A percentile compares a stretch with the other conserved stretches of the same genome.
phyloP scores from a whole-genome alignment of 257 asterid species.

The Catharanthus roseus region DNA sequence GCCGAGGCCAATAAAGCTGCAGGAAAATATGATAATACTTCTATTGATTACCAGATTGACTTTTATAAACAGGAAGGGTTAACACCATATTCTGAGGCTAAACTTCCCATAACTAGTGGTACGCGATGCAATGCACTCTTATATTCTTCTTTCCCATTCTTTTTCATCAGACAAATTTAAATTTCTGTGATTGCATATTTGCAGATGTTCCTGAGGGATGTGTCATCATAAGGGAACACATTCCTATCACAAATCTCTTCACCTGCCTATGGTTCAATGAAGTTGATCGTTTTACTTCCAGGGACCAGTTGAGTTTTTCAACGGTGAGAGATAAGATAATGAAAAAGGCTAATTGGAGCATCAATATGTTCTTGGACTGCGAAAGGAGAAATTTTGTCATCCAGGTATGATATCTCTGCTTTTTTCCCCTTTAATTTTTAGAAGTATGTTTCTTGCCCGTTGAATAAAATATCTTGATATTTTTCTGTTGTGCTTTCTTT shows the following conservation, averaged over 20 bases:
- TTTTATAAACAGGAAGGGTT: constrained; percentile 83
- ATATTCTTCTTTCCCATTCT: constrained; percentile 11
- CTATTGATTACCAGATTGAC: constrained; percentile 75
- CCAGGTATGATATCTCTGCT: constrained; percentile 47
- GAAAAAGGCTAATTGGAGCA: constrained; percentile 62
- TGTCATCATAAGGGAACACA: constrained; percentile 81
- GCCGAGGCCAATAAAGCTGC: constrained; percentile 97
- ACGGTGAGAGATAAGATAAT: constrained; percentile 81
- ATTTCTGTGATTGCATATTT: constrained; percentile 16
- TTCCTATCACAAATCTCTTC: constrained; percentile 82
- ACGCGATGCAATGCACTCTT: constrained; percentile 11
- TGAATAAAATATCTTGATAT: background rate
- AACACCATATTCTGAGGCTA: constrained; percentile 68
- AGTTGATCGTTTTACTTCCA: constrained; percentile 90
- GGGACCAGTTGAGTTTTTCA: constrained; percentile 97
- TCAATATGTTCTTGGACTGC: constrained; percentile 88
- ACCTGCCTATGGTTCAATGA: constrained; percentile 96
- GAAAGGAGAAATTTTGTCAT: constrained; percentile 88
- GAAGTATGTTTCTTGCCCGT: background rate
- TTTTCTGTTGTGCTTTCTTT: background rate
- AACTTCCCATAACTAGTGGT: constrained; percentile 98
- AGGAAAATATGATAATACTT: constrained; percentile 66
- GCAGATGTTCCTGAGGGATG: constrained; percentile 99
- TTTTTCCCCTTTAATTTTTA: background rate
- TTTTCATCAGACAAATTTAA: constrained; percentile 14